These are phyloP conservation scores for Dillenia suffruticosa DNA, from an alignment of 164 flowering plant genomes.

Conservation along the genomic window DNA sequence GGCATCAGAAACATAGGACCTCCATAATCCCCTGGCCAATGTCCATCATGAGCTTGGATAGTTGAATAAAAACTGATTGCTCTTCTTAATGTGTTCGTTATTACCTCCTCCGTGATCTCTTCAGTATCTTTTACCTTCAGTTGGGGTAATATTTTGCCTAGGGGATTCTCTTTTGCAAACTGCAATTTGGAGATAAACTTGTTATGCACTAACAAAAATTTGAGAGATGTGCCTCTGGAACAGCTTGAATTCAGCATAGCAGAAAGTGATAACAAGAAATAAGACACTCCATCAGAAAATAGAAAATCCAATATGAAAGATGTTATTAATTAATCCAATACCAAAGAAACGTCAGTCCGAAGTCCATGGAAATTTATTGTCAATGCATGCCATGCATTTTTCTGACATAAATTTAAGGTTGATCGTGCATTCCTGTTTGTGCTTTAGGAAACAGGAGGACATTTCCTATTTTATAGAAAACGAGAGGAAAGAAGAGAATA, in stretches of 20 bases:
- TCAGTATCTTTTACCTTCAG: conserved; percentile 53
- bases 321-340: no score
- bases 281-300: neutral
- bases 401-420: no score
- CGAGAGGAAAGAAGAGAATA: no score
- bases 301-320: no score
- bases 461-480: no score
- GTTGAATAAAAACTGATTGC: conserved; percentile 51
- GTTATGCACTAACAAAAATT: no score
- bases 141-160: conserved; percentile 36
- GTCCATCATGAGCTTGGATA: conserved; percentile 68
- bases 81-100: conserved; percentile 54
- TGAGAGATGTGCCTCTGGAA: neutral
- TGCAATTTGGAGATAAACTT: conserved; percentile 13
- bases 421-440: no score
- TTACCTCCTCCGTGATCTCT: conserved; percentile 56
- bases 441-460: no score
- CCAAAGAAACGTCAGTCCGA: neutral
- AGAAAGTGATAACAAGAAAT: neutral
- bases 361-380: neutral
- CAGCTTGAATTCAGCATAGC: neutral
- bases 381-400: no score
- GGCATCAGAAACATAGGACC: conserved; percentile 80
- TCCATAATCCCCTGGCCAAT: conserved; percentile 80
- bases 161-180: conserved; percentile 65